Evolutionary conservation across 228 moss, liverwort and hornwort species (phyloP).

Genomic region (Sphagnum fallax): DNA sequence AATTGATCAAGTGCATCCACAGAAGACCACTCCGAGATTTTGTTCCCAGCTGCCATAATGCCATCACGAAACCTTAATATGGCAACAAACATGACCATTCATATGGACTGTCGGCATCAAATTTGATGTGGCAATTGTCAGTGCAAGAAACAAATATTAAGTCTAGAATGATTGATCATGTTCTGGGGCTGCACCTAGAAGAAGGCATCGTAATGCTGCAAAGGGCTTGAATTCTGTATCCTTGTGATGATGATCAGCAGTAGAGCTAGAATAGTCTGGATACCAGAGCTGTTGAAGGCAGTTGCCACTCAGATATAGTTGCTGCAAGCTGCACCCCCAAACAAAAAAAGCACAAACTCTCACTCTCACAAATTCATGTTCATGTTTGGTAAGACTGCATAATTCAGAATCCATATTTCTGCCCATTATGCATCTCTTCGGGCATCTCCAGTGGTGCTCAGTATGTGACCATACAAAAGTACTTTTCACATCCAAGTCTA

Average conservation of each 20-base stretch:
- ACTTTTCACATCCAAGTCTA: too few relatives aligned
- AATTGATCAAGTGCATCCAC: conserved; percentile 72
- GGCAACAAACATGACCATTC: too few relatives aligned
- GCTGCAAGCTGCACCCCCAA: conserved; percentile 70
- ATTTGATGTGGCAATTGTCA: too few relatives aligned
- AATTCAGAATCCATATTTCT: too few relatives aligned
- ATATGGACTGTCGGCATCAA: too few relatives aligned
- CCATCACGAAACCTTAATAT: neutral
- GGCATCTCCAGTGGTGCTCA: too few relatives aligned
- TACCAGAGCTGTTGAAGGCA: conserved; percentile 49
- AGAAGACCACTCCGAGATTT: conserved; percentile 65
- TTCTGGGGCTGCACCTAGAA: conserved; percentile 47
- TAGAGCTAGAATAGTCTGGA: conserved; percentile 21
- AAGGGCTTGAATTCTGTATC: conserved; percentile 33
- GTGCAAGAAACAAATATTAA: too few relatives aligned
- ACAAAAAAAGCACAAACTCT: neutral
- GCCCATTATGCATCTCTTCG: too few relatives aligned
- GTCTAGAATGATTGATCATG: too few relatives aligned
- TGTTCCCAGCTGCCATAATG: conserved; percentile 59
- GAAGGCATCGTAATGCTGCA: conserved; percentile 50
- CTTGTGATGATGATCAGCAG: conserved; percentile 7
- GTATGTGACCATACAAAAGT: too few relatives aligned
- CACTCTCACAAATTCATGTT: neutral
- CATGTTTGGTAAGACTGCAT: too few relatives aligned
- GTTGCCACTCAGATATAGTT: conserved; percentile 82